Conservation (phyloP, 805 yeast genomes). For the Yamadazyma ubonensis region DNA sequence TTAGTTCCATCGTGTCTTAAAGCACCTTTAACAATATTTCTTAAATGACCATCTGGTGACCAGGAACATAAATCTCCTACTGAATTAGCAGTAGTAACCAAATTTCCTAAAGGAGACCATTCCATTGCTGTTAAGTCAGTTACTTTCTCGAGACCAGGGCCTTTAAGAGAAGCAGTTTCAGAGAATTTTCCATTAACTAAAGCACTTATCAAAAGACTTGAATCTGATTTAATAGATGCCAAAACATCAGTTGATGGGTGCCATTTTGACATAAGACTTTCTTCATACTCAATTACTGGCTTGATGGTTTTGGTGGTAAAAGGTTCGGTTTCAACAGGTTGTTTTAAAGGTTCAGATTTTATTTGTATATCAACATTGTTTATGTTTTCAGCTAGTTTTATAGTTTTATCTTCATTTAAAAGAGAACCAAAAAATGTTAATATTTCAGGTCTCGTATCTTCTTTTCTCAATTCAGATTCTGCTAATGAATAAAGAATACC, state of each 20-base stretch:
- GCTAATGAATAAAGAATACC: conserved; percentile 79
- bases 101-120: conserved; percentile 70
- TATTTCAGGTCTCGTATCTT: conserved; percentile 15
- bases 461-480: conserved; percentile 48
- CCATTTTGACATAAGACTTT: conserved; percentile 54
- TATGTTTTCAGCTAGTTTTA: background rate
- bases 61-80: conserved; percentile 79
- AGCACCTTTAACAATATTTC: conserved; percentile 40
- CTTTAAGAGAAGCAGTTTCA: conserved; percentile 29
- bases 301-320: conserved; percentile 36
- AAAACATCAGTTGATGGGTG: conserved; percentile 50
- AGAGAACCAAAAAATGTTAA: conserved; percentile 58
- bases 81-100: conserved; percentile 60
- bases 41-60: conserved; percentile 67
- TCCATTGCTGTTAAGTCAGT: conserved; percentile 36
- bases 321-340: background rate
- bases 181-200: conserved; percentile 27
- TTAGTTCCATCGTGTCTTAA: conserved; percentile 10
- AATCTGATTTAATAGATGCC: conserved; percentile 55
- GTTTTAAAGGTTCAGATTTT: conserved; percentile 1
- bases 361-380: conserved; percentile 2
- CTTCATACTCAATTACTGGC: conserved; percentile 38
- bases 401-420: conserved; percentile 38
- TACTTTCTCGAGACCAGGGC: conserved; percentile 24
- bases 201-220: conserved; percentile 46